Conservation (phyloP, 2,329 filamentous ascomycete genomes). For the Pseudopithomyces chartarum region DNA sequence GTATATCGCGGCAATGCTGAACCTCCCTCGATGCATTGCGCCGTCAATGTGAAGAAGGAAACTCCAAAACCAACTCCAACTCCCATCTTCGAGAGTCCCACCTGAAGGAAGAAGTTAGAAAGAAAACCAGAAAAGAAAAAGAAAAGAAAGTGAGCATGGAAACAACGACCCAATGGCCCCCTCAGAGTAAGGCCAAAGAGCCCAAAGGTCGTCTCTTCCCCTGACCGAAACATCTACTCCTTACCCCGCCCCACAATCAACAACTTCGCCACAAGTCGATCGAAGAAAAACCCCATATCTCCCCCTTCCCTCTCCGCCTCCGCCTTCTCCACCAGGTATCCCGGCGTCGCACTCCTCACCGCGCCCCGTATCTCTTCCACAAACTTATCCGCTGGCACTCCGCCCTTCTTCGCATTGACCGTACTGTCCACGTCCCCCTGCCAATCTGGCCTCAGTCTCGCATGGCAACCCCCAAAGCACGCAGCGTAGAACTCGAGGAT, state of each 20-base stretch:
- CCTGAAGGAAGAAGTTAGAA: too few species aligned
- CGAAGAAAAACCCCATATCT: constrained; percentile 46
- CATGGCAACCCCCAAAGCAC: constrained; percentile 42
- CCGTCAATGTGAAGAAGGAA: too few species aligned
- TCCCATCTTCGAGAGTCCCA: too few species aligned
- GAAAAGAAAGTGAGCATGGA: not conserved
- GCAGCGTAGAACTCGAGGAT: constrained; percentile 40
- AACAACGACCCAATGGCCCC: too few species aligned
- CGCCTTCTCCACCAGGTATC: constrained; percentile 31
- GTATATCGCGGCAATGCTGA: too few species aligned
- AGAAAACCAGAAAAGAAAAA: not conserved
- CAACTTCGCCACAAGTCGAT: constrained; percentile 42
- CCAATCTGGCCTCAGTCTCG: constrained; percentile 33
- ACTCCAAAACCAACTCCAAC: too few species aligned
- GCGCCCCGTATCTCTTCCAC: constrained; percentile 35
- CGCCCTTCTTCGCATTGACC: not conserved
- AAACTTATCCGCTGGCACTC: constrained; percentile 27
- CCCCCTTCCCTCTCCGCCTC: constrained; percentile 23
- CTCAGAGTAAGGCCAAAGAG: too few species aligned
- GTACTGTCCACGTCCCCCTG: constrained; percentile 25
- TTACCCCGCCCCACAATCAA: constrained; percentile 32
- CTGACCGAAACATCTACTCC: too few species aligned
- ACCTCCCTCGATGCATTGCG: too few species aligned
- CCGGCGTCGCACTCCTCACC: constrained; percentile 17
- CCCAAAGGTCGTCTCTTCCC: too few species aligned